These are phyloP conservation scores for Delonix regia DNA, from an alignment of 306 rosid genomes.

Conservation along the genomic window DNA sequence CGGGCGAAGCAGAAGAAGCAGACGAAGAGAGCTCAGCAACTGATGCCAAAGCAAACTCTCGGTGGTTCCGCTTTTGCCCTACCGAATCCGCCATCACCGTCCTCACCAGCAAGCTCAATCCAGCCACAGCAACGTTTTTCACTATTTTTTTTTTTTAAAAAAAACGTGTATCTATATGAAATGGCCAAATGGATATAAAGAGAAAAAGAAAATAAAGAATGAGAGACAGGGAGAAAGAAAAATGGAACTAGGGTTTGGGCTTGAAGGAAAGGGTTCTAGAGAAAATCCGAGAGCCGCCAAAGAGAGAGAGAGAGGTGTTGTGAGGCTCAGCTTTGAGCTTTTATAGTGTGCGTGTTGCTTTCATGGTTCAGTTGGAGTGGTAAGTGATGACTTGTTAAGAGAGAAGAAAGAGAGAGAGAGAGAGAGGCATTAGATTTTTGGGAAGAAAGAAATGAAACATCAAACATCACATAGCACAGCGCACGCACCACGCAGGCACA, in stretches of 20 bases:
- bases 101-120: conserved; percentile 37
- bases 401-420: no score
- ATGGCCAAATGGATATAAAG: no score
- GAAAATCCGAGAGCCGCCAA: conserved; percentile 67
- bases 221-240: no score
- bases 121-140: neutral
- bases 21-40: conserved; percentile 57
- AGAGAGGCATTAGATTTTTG: neutral
- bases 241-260: conserved; percentile 71
- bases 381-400: neutral
- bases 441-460: neutral
- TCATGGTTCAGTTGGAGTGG: conserved; percentile 7
- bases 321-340: neutral
- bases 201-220: neutral
- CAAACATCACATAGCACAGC: neutral
- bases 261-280: neutral
- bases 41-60: conserved; percentile 63
- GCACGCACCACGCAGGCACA: neutral
- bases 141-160: neutral
- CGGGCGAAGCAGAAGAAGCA: conserved; percentile 54
- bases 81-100: conserved; percentile 59
- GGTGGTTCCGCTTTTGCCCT: conserved; percentile 45
- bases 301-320: neutral
- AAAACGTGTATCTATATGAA: neutral
- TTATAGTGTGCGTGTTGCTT: conserved; percentile 34